A percentile compares a stretch with the other conserved stretches of the same genome.
Evolutionary conservation across 1,139 yeast species (phyloP).

Genomic region (Kurtzmaniella quercitrusa): DNA sequence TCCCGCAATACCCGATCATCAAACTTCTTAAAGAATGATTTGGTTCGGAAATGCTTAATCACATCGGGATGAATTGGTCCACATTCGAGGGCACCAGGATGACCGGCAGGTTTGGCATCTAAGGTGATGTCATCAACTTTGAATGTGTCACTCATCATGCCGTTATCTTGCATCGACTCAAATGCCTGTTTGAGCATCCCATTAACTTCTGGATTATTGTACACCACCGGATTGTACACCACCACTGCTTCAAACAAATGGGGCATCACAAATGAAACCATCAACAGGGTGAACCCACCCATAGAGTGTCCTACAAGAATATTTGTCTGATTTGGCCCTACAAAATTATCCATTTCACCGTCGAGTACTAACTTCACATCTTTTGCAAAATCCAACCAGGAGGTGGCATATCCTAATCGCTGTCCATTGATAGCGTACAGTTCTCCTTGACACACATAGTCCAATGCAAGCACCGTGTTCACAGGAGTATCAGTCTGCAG

Average conservation of each 20-base stretch:
- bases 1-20: constrained; percentile 38
- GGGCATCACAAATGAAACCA: constrained; percentile 44
- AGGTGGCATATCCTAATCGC: constrained; percentile 41
- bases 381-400: constrained; percentile 56
- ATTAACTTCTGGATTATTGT: constrained; percentile 9
- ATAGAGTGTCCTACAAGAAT: constrained; percentile 58
- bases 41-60: constrained; percentile 29
- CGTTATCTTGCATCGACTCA: constrained; percentile 7
- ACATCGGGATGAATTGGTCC: constrained; percentile 22
- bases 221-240: constrained; percentile 53
- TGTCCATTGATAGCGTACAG: constrained; percentile 45
- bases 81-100: not conserved
- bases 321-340: constrained; percentile 25
- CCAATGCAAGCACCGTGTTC: constrained; percentile 45
- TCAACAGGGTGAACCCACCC: constrained; percentile 53
- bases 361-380: constrained; percentile 22
- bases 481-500: constrained; percentile 11
- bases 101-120: not conserved
- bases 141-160: constrained; percentile 8
- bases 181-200: constrained; percentile 9
- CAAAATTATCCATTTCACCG: constrained; percentile 21
- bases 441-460: constrained; percentile 55
- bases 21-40: constrained; percentile 38
- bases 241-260: constrained; percentile 43
- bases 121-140: constrained; percentile 5